Evolutionary conservation across 352 stramenopile species (phyloP).

Genomic region (Globisporangium takayamanum): DNA sequence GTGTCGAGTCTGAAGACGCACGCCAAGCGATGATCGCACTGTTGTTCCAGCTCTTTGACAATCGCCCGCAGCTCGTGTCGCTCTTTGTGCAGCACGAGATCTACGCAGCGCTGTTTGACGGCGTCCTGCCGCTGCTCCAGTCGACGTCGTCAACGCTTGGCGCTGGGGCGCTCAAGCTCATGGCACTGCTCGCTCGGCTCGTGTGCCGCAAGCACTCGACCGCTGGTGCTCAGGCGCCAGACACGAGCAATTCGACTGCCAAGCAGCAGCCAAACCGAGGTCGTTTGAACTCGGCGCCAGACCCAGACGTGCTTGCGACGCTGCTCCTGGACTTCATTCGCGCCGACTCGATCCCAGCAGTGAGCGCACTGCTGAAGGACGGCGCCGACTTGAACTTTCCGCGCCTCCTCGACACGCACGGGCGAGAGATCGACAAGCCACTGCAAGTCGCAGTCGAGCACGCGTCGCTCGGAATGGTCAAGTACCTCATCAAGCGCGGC

Average conservation of each 20-base stretch:
- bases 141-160: constrained; percentile 32
- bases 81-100: constrained; percentile 53
- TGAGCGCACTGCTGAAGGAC: constrained; percentile 67
- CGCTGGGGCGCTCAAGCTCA: constrained; percentile 46
- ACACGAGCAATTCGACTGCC: no score
- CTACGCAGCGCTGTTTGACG: constrained; percentile 51
- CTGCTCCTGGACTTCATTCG: constrained; percentile 72
- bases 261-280: constrained; percentile 16
- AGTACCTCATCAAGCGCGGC: constrained; percentile 70
- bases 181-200: constrained; percentile 41
- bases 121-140: constrained; percentile 35
- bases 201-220: constrained; percentile 39
- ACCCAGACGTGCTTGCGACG: constrained; percentile 53
- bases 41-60: constrained; percentile 65
- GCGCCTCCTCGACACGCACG: constrained; percentile 32
- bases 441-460: constrained; percentile 55
- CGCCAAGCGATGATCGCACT: constrained; percentile 56
- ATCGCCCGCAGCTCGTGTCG: constrained; percentile 36
- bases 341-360: constrained; percentile 61
- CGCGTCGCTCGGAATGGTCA: constrained; percentile 65
- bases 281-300: constrained; percentile 44
- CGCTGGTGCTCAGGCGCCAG: background rate
- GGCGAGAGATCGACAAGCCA: constrained; percentile 57
- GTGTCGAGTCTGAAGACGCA: constrained; percentile 62
- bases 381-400: constrained; percentile 68